These are phyloP conservation scores for Hypoxylon intermedium DNA, from an alignment of 495 filamentous ascomycete genomes.

Conservation along the genomic window DNA sequence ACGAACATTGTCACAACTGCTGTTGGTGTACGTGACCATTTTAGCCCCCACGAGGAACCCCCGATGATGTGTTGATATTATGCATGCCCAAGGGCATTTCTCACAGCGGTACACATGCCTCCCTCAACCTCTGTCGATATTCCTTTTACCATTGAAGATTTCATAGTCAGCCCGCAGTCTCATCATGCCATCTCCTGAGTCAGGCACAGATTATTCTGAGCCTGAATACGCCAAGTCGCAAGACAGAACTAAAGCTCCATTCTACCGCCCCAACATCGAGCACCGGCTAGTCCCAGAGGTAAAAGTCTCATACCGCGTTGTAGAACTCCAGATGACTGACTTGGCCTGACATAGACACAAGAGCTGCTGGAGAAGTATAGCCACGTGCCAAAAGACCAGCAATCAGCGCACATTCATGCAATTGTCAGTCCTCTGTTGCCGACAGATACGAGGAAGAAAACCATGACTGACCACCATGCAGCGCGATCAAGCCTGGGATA, in stretches of 20 bases:
- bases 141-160: not conserved
- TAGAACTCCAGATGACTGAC: not conserved
- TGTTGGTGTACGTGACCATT: no score
- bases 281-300: not conserved
- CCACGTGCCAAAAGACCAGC: slow-evolving; percentile 5
- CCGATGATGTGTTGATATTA: no score
- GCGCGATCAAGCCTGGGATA: slow-evolving; percentile 11
- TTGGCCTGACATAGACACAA: not conserved
- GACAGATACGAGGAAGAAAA: not conserved
- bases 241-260: slow-evolving; percentile 1
- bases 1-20: no score
- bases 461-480: not conserved
- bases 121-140: not conserved
- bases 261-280: slow-evolving; percentile 3
- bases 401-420: not conserved
- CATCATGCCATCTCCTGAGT: not conserved
- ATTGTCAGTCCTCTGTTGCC: not conserved
- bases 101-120: not conserved
- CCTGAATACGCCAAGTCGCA: not conserved
- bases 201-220: not conserved
- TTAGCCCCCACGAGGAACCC: no score
- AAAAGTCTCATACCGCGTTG: not conserved
- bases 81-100: not conserved
- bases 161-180: not conserved
- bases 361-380: slow-evolving; percentile 10